Percentiles rank a stretch among this genome's conserved stretches.
These are phyloP conservation scores for Rhizopogon vulgaris DNA, from an alignment of 768 basidiomycete species.

Conservation along the genomic window DNA sequence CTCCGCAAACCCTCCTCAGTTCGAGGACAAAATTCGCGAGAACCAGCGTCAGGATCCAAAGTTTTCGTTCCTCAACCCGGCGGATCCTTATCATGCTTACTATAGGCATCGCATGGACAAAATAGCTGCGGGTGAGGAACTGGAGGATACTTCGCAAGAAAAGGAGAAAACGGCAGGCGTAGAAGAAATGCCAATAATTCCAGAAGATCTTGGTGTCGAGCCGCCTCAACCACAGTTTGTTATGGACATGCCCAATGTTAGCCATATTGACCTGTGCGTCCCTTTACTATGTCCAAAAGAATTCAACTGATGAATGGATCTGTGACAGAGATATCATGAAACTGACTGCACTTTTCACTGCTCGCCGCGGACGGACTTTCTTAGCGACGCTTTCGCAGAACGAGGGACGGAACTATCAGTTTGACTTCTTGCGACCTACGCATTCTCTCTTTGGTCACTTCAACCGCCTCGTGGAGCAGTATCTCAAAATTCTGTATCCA, in stretches of 20 bases:
- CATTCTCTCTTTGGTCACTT: constrained; percentile 97
- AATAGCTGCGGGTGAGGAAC: constrained; percentile 66
- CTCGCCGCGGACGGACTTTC: constrained; percentile 83
- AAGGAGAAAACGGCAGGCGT: constrained; percentile 36
- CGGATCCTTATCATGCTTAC: constrained; percentile 98
- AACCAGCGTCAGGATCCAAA: constrained; percentile 95
- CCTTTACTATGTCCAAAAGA: background rate
- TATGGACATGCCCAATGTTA: constrained; percentile 82
- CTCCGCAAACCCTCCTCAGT: constrained; percentile 87
- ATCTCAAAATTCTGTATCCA: constrained; percentile 85
- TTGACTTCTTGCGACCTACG: constrained; percentile 93
- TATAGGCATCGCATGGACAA: constrained; percentile 90
- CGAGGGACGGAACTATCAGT: constrained; percentile 95
- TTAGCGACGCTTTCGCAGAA: constrained; percentile 76
- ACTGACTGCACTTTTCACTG: constrained; percentile 92
- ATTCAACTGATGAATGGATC: constrained; percentile 3
- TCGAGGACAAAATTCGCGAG: constrained; percentile 97
- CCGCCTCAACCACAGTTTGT: constrained; percentile 81
- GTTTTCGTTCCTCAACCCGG: constrained; percentile 96
- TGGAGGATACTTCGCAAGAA: constrained; percentile 49
- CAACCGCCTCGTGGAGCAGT: constrained; percentile 95
- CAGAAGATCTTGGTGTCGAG: constrained; percentile 62
- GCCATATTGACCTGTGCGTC: constrained; percentile 85
- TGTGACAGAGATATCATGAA: constrained; percentile 83
- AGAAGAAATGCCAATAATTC: constrained; percentile 25